Conservation (phyloP, 768 basidiomycete species). For the Macrocybe gigantea region DNA sequence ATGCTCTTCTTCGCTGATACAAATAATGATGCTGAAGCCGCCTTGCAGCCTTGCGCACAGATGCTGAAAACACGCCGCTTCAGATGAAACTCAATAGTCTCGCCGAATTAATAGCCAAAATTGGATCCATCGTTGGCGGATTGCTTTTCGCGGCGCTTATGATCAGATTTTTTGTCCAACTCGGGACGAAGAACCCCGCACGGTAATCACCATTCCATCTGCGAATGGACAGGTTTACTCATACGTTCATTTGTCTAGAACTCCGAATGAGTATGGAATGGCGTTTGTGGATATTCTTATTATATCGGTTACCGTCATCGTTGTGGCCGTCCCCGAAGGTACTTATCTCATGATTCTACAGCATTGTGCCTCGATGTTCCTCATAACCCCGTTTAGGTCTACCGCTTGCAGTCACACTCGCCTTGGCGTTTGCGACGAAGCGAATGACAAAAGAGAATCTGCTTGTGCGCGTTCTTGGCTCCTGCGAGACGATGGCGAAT, state of each 20-base stretch:
- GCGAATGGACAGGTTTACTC: neutral
- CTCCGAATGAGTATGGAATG: slow-evolving; percentile 78
- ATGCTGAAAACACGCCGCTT: slow-evolving; percentile 85
- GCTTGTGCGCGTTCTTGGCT: slow-evolving; percentile 90
- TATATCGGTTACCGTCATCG: slow-evolving; percentile 80
- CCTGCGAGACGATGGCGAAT: slow-evolving; percentile 99
- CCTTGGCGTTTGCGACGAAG: slow-evolving; percentile 94
- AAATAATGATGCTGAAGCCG: neutral
- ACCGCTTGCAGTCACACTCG: slow-evolving; percentile 93
- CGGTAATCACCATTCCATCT: slow-evolving; percentile 32
- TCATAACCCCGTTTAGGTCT: slow-evolving; percentile 45
- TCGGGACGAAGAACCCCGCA: slow-evolving; percentile 53
- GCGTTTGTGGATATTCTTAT: slow-evolving; percentile 91
- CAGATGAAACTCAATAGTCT: slow-evolving; percentile 90
- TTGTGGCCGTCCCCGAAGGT: slow-evolving; percentile 46
- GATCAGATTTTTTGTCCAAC: slow-evolving; percentile 93
- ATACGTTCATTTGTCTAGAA: slow-evolving; percentile 28
- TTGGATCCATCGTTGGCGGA: slow-evolving; percentile 78
- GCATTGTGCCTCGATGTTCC: neutral
- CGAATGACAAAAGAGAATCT: slow-evolving; percentile 97
- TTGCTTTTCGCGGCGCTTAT: slow-evolving; percentile 78
- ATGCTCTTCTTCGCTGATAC: neutral
- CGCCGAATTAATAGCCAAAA: slow-evolving; percentile 94
- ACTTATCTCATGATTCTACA: neutral
- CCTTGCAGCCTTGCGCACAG: slow-evolving; percentile 70